These are phyloP conservation scores for Luffa acutangula DNA, from an alignment of 306 rosid genomes.

Conservation along the genomic window DNA sequence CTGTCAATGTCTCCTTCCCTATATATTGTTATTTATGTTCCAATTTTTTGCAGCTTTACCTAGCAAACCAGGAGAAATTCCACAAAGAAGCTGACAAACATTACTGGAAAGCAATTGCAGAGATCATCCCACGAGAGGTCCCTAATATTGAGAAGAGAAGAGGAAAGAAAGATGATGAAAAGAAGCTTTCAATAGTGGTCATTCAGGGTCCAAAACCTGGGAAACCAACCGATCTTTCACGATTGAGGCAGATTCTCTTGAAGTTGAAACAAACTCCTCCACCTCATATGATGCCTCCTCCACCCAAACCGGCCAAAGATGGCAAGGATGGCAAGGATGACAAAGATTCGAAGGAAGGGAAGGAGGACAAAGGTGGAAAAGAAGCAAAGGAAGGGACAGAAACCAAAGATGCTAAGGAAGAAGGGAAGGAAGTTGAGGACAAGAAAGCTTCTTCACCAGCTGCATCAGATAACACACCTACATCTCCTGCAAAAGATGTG, in stretches of 20 bases:
- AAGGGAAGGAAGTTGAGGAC: slow-evolving; percentile 14
- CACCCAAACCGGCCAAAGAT: slow-evolving; percentile 54
- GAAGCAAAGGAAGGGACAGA: slow-evolving; percentile 17
- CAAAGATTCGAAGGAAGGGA: slow-evolving; percentile 17
- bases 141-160: slow-evolving; percentile 87
- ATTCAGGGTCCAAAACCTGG: slow-evolving; percentile 96
- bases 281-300: slow-evolving; percentile 79
- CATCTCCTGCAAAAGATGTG: slow-evolving; percentile 30
- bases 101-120: slow-evolving; percentile 92
- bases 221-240: slow-evolving; percentile 77
- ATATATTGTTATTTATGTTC: neutral
- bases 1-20: slow-evolving; percentile 8
- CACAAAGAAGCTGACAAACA: slow-evolving; percentile 93
- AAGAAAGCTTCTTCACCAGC: slow-evolving; percentile 32
- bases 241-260: slow-evolving; percentile 73
- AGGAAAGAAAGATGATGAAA: slow-evolving; percentile 75
- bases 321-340: slow-evolving; percentile 36
- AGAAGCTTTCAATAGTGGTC: slow-evolving; percentile 46
- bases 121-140: slow-evolving; percentile 82
- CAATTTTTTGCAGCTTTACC: slow-evolving; percentile 34
- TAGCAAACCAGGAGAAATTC: slow-evolving; percentile 76
- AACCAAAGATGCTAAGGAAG: slow-evolving; percentile 19
- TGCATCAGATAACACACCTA: slow-evolving; percentile 19
- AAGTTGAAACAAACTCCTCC: slow-evolving; percentile 86
- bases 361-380: slow-evolving; percentile 3